Evolutionary conservation across 169 alveolate genomes (phyloP).

Genomic region (Theileria parva): DNA sequence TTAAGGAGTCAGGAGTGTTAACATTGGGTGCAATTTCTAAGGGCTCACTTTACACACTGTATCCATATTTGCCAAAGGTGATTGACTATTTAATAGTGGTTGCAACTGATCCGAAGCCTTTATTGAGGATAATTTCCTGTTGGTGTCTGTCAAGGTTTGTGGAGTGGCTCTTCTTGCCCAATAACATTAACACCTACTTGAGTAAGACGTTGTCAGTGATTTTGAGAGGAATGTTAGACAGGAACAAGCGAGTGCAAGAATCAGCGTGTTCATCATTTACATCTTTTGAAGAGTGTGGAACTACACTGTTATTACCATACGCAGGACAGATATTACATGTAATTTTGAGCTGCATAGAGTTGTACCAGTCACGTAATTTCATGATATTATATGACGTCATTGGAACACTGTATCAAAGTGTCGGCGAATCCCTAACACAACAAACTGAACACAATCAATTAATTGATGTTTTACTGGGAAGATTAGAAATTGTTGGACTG

Average conservation of each 20-base stretch:
- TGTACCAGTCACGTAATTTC: constrained; percentile 79
- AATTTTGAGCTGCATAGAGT: constrained; percentile 73
- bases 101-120: constrained; percentile 80
- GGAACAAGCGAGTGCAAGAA: constrained; percentile 90
- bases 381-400: constrained; percentile 82
- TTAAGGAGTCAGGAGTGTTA: constrained; percentile 85
- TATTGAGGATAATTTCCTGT: constrained; percentile 87
- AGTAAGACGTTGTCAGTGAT: constrained; percentile 65
- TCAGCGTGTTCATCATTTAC: constrained; percentile 92
- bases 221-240: constrained; percentile 79
- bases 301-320: constrained; percentile 69
- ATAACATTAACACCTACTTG: constrained; percentile 59
- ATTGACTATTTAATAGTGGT: constrained; percentile 75
- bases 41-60: constrained; percentile 81
- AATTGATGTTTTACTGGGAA: constrained; percentile 26
- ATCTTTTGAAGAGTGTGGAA: constrained; percentile 82
- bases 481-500: constrained; percentile 29
- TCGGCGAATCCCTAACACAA: constrained; percentile 40
- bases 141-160: constrained; percentile 88
- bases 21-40: constrained; percentile 89
- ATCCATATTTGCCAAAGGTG: constrained; percentile 84
- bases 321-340: constrained; percentile 74
- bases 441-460: constrained; percentile 12
- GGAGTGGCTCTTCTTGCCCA: constrained; percentile 78
- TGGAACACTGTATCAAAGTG: constrained; percentile 65